Percentiles rank a stretch among this genome's conserved stretches.
These are phyloP conservation scores for Scedosporium boydii DNA, from an alignment of 2,329 filamentous ascomycete species.

Conservation along the genomic window DNA sequence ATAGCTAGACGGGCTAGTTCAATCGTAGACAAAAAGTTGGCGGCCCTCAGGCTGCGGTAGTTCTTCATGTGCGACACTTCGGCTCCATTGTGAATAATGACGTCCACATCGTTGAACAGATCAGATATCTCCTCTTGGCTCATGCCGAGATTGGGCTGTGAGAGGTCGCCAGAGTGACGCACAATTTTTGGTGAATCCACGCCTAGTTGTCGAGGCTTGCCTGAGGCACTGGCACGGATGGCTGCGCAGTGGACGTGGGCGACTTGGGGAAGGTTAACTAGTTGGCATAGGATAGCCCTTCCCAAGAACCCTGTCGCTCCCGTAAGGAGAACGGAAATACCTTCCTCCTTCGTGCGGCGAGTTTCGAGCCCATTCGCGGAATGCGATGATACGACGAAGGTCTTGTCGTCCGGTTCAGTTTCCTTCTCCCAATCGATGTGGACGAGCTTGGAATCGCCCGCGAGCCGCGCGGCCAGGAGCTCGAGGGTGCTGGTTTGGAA, in stretches of 20 bases:
- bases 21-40: slow-evolving; percentile 21
- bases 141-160: slow-evolving; percentile 14
- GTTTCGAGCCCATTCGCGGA: background rate
- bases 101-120: slow-evolving; percentile 23
- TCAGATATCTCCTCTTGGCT: slow-evolving; percentile 11
- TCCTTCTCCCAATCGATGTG: background rate
- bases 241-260: background rate
- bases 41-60: slow-evolving; percentile 17
- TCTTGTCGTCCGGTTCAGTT: no score
- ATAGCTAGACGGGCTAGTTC: slow-evolving; percentile 17
- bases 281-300: background rate
- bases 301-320: background rate
- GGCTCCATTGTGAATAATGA: slow-evolving; percentile 42
- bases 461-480: background rate
- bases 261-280: background rate
- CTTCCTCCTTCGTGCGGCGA: background rate
- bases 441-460: background rate
- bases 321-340: background rate
- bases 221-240: background rate
- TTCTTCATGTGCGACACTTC: slow-evolving; percentile 21
- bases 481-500: background rate
- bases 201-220: slow-evolving; percentile 6
- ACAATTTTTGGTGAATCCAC: slow-evolving; percentile 10
- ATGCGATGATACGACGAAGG: no score
- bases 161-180: slow-evolving; percentile 18